phyloP scores from a whole-genome alignment of 306 rosid species.

The Sphenostylis stenocarpa region DNA sequence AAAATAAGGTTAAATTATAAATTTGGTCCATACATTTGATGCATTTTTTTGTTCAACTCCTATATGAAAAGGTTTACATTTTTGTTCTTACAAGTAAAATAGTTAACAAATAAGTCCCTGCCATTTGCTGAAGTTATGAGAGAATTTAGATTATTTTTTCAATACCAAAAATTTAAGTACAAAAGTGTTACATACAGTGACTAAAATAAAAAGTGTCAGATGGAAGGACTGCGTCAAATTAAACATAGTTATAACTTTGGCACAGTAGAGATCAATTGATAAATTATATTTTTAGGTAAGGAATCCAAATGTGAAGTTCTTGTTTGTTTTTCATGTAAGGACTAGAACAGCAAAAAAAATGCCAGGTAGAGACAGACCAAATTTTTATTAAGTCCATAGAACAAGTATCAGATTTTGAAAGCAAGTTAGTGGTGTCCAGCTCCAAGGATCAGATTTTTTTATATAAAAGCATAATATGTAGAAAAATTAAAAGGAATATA shows the following conservation, averaged over 20 bases:
- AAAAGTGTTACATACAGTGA: not conserved
- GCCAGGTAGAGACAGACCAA: too few species aligned
- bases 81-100: not conserved
- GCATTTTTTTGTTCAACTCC: not conserved
- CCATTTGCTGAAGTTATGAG: not conserved
- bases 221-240: not conserved
- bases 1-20: not conserved
- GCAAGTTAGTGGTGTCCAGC: not conserved
- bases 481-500: not conserved
- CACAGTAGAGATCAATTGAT: not conserved
- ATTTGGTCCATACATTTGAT: not conserved
- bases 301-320: too few species aligned
- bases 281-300: too few species aligned
- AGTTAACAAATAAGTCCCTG: not conserved
- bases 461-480: slow-evolving; percentile 17
- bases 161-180: not conserved
- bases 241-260: not conserved
- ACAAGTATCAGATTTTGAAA: slow-evolving; percentile 20
- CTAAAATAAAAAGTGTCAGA: not conserved
- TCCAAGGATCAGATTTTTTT: not conserved
- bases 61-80: not conserved
- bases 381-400: not conserved
- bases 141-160: not conserved
- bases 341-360: too few species aligned
- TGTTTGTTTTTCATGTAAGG: too few species aligned